Conservation (phyloP, 164 flowering plant genomes). For the Dillenia suffruticosa region DNA sequence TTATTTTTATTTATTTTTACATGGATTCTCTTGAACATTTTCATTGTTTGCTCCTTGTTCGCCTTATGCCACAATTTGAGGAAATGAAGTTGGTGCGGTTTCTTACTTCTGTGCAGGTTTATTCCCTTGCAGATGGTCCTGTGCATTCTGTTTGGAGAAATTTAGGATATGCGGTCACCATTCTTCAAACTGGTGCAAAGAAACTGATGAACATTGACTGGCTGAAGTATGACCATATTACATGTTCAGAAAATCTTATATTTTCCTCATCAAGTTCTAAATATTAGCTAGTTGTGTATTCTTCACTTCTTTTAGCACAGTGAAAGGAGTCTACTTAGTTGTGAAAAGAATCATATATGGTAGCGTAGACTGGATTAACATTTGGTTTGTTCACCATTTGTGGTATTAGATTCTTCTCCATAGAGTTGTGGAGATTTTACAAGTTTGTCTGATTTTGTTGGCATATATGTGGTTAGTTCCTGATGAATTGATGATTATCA, state of each 20-base stretch:
- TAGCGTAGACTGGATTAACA: neutral
- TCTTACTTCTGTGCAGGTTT: constrained; percentile 47
- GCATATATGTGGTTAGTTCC: too few species aligned
- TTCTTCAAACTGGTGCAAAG: constrained; percentile 31
- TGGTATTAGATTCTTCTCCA: neutral
- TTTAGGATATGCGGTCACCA: constrained; percentile 52
- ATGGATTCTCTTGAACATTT: neutral
- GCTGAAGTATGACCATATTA: constrained; percentile 60
- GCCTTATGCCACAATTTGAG: too few species aligned
- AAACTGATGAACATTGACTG: constrained; percentile 54
- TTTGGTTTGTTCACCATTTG: neutral
- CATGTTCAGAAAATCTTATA: neutral
- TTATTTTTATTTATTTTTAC: neutral
- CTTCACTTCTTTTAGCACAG: neutral
- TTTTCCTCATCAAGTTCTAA: constrained; percentile 3
- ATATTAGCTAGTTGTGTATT: neutral
- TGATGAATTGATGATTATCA: too few species aligned
- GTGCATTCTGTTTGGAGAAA: constrained; percentile 56
- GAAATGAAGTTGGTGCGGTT: too few species aligned
- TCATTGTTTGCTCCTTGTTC: neutral
- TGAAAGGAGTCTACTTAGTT: neutral
- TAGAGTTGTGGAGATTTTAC: too few species aligned
- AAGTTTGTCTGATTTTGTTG: too few species aligned
- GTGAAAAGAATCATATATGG: neutral
- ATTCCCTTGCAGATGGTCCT: constrained; percentile 80